Conservation (phyloP, 192 early-diverging fungal genomes). For the Rhizoclosmatium sp. region DNA sequence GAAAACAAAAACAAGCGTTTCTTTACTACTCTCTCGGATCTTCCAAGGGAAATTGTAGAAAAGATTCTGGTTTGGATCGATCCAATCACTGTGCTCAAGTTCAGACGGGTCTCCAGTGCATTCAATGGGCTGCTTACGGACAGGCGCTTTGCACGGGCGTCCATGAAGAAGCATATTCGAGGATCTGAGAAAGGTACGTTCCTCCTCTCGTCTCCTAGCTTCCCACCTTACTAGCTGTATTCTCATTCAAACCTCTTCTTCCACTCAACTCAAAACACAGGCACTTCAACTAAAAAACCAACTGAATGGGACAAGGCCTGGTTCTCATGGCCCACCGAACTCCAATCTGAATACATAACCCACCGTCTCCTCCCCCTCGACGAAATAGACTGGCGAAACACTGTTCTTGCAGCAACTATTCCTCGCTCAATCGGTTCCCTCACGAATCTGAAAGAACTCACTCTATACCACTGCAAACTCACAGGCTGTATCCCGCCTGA, state of each 20-base stretch:
- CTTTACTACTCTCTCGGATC: not conserved
- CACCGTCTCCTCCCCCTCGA: not conserved
- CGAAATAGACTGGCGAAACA: constrained; percentile 22
- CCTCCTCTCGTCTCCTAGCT: no score
- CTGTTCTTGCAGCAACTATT: not conserved
- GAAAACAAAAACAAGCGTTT: constrained; percentile 1
- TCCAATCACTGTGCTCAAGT: not conserved
- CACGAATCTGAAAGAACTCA: not conserved
- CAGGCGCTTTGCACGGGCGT: not conserved
- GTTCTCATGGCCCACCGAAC: not conserved
- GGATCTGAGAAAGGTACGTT: not conserved
- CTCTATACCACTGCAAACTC: constrained; percentile 17
- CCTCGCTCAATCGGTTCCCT: not conserved
- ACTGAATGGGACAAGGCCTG: constrained; percentile 7
- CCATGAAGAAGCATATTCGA: not conserved
- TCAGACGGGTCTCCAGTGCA: constrained; percentile 14
- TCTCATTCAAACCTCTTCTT: not conserved
- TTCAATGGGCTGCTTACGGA: not conserved
- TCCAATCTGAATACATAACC: not conserved
- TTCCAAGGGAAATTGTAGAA: constrained; percentile 6
- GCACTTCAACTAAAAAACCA: not conserved
- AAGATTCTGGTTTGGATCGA: constrained; percentile 9
- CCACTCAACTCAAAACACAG: not conserved
- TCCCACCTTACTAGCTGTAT: not conserved
- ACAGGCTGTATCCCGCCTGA: constrained; percentile 4